Percentiles rank a stretch among this genome's conserved stretches.
Conservation (phyloP, 2,329 filamentous ascomycete species). For the Trichoderma sp. region DNA sequence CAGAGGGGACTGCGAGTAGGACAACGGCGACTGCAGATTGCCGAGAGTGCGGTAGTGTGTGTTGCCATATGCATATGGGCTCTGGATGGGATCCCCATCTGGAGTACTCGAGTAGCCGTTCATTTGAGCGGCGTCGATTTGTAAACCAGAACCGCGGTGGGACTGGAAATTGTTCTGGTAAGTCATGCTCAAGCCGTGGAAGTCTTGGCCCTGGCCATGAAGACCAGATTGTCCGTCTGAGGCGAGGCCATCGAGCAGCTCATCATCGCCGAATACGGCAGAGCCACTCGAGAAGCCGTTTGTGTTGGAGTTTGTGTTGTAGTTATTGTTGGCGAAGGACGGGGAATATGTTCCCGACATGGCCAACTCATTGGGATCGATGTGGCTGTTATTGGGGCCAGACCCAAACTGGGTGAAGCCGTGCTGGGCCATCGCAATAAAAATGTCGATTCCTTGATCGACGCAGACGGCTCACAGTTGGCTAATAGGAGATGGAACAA, state of each 20-base stretch:
- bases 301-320: slow-evolving; percentile 63
- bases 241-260: slow-evolving; percentile 76
- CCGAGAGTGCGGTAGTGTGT: slow-evolving; percentile 73
- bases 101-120: slow-evolving; percentile 89
- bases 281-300: slow-evolving; percentile 78
- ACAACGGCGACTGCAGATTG: slow-evolving; percentile 48
- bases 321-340: slow-evolving; percentile 58
- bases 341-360: slow-evolving; percentile 66
- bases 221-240: slow-evolving; percentile 57
- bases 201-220: slow-evolving; percentile 60
- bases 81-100: slow-evolving; percentile 89
- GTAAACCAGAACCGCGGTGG: slow-evolving; percentile 60
- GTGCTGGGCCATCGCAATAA: slow-evolving; percentile 57
- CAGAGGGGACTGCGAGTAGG: slow-evolving; percentile 46
- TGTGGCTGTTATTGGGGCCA: slow-evolving; percentile 59
- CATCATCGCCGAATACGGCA: slow-evolving; percentile 83
- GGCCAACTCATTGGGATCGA: slow-evolving; percentile 84
- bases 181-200: slow-evolving; percentile 60
- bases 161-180: slow-evolving; percentile 59
- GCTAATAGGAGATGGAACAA: neutral
- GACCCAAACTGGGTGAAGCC: slow-evolving; percentile 60
- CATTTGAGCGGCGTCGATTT: slow-evolving; percentile 70
- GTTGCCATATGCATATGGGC: slow-evolving; percentile 78
- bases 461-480: neutral
- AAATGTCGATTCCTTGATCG: neutral